Conservation (phyloP, 768 basidiomycete species). For the Hygrocybe coccinea region DNA sequence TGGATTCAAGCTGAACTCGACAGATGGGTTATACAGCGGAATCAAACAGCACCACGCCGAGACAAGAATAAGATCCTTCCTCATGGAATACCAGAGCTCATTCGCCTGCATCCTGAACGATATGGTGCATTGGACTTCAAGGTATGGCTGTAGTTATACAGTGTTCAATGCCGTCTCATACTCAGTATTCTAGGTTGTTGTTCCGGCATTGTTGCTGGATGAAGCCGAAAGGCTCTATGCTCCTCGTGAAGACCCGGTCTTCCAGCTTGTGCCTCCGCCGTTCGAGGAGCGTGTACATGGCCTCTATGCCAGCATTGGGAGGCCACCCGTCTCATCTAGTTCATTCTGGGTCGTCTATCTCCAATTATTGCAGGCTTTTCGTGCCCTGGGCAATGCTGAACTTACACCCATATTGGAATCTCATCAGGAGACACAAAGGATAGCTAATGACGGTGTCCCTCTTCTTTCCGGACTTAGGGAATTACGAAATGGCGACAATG, state of each 20-base stretch:
- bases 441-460: neutral
- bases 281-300: slow-evolving; percentile 9
- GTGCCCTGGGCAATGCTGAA: neutral
- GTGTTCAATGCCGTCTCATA: neutral
- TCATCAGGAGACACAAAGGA: neutral
- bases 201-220: slow-evolving; percentile 13
- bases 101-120: slow-evolving; percentile 22
- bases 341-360: slow-evolving; percentile 15
- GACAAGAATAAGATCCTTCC: slow-evolving; percentile 35
- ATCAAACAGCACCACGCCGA: slow-evolving; percentile 16
- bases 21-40: slow-evolving; percentile 16
- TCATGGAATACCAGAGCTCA: slow-evolving; percentile 27
- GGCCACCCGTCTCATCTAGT: slow-evolving; percentile 7
- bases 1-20: slow-evolving; percentile 36
- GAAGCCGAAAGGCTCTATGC: slow-evolving; percentile 15
- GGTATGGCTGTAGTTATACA: slow-evolving; percentile 18
- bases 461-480: slow-evolving; percentile 10
- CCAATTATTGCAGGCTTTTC: slow-evolving; percentile 4
- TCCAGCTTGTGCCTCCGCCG: slow-evolving; percentile 14
- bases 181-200: slow-evolving; percentile 10
- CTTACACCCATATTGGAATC: neutral
- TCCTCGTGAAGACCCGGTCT: slow-evolving; percentile 16
- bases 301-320: slow-evolving; percentile 13
- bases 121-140: slow-evolving; percentile 30
- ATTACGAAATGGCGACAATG: slow-evolving; percentile 11